A percentile compares a stretch with the other conserved stretches of the same genome.
Evolutionary conservation across 345 rosid genomes (phyloP).

Genomic region (Salix viminalis): DNA sequence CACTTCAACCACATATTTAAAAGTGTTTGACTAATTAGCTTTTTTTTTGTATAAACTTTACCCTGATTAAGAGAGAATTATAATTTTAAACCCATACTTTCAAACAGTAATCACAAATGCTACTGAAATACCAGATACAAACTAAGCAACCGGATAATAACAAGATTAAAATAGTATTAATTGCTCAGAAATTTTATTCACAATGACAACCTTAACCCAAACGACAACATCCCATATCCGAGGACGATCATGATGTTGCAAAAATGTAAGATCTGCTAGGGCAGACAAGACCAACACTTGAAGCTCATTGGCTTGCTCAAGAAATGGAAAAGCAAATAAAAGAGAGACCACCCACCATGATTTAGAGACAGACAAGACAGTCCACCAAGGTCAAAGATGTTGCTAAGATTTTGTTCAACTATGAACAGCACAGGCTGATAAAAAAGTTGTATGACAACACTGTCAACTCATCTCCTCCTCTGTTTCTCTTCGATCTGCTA

Average conservation of each 20-base stretch:
- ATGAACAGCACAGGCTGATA: constrained; percentile 5
- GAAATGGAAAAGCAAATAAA: background rate
- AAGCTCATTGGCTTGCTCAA: constrained; percentile 32
- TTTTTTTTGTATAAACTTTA: too few relatives aligned
- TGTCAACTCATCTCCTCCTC: constrained; percentile 4
- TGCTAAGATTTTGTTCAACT: constrained; percentile 22
- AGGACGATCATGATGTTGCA: constrained; percentile 23
- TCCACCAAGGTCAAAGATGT: constrained; percentile 33
- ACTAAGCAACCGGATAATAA: too few relatives aligned
- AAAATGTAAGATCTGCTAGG: constrained; percentile 13
- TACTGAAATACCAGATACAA: too few relatives aligned
- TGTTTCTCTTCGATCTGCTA: constrained; percentile 12
- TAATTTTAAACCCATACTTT: too few relatives aligned
- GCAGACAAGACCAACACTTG: constrained; percentile 15
- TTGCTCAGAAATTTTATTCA: background rate
- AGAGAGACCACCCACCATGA: background rate
- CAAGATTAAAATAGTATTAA: background rate
- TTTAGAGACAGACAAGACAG: constrained; percentile 24
- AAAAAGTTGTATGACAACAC: constrained; percentile 3
- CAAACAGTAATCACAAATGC: too few relatives aligned
- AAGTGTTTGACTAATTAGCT: too few relatives aligned
- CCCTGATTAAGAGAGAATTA: too few relatives aligned
- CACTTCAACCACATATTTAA: too few relatives aligned
- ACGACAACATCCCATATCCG: constrained; percentile 12
- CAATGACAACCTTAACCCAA: constrained; percentile 1